Base-by-base conservation (phyloP, 208 protist genomes). In the Leishmania mexicana region DNA sequence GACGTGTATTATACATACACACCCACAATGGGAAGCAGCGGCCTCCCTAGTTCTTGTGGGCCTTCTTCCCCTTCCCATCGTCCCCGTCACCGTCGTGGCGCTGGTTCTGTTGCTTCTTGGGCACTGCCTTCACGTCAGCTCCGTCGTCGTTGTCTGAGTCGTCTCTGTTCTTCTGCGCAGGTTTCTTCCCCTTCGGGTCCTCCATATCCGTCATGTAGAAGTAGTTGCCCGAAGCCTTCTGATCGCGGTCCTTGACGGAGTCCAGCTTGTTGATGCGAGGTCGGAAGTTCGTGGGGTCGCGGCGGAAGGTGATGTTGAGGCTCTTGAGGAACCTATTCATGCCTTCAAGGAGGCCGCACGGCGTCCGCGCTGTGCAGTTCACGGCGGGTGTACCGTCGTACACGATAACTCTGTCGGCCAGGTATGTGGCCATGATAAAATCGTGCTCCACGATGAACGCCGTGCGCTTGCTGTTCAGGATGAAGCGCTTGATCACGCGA, bases 401-500 rank as follows among this genome's bases (percentile, higher is more conserved):
- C 47, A 99, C 99, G 75, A 99, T 98, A 67, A 99, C 99, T 76
- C 97, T 92, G 89, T 99, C 99, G 31, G 99, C 99, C 47, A 99
- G 93, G 90, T 99, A 99, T 1, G 99, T 99, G 74, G 99, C 99
- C 99, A 99, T 99, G 88, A 99, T 99, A 90, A 99, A 99, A 90
- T 99, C 99, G 94, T 99, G 99, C 92, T 99, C 99, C 51, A 99
- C 99, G 84, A 99, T 95, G 91, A 99, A 99, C 21, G 98, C 99
- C 77, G 99, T 99, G 87, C 99, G 99, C 91, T 99, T 99, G 71
- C 98, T 92, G 93, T 99, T 98, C 53, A 99, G 93, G 83, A 99
- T 99, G 90, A 99, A 99, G 75, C 97, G 92, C 94, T 99, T 99
- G 83, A 99, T 99, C 38, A 99, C 98, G 83, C 99, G 99, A 13